A percentile compares a stretch with the other conserved stretches of the same genome.
Conservation (phyloP, 768 basidiomycete species). For the Lepiota venenata region DNA sequence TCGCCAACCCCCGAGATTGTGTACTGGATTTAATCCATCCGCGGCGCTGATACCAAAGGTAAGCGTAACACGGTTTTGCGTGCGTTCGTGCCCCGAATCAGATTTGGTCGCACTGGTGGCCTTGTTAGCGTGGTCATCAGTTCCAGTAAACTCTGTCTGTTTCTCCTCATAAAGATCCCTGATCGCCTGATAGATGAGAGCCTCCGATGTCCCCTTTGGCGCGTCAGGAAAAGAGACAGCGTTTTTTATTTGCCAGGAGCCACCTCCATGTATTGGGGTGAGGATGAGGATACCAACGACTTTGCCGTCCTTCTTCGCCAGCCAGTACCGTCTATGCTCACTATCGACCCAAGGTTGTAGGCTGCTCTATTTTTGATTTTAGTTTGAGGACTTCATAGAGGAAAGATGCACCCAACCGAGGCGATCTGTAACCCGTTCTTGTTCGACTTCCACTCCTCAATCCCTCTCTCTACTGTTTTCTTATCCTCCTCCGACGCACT, state of each 20-base stretch:
- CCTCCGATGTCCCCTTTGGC: conserved; percentile 52
- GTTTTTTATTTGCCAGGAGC: conserved; percentile 55
- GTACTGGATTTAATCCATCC: conserved; percentile 31
- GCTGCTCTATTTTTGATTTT: conserved; percentile 23
- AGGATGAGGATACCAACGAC: conserved; percentile 48
- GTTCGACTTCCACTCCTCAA: conserved; percentile 51
- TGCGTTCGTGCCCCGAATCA: neutral
- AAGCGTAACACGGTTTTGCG: conserved; percentile 27
- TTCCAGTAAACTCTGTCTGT: conserved; percentile 10
- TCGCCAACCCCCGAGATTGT: conserved; percentile 46
- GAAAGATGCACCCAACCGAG: conserved; percentile 15
- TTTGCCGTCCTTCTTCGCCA: conserved; percentile 37
- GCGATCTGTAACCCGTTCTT: conserved; percentile 59
- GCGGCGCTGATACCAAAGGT: conserved; percentile 50
- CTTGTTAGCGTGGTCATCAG: neutral
- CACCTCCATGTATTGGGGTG: conserved; percentile 35
- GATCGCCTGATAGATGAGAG: conserved; percentile 45
- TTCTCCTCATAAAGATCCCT: conserved; percentile 35
- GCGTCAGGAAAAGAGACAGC: conserved; percentile 49
- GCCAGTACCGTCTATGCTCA: conserved; percentile 55
- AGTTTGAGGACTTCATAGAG: neutral
- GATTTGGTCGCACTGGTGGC: neutral
- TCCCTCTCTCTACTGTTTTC: conserved; percentile 45
- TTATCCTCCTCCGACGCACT: conserved; percentile 34
- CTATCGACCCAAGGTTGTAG: conserved; percentile 54